These are phyloP conservation scores for Areca catechu DNA, from an alignment of 176 grass and related monocot genomes.

Conservation along the genomic window DNA sequence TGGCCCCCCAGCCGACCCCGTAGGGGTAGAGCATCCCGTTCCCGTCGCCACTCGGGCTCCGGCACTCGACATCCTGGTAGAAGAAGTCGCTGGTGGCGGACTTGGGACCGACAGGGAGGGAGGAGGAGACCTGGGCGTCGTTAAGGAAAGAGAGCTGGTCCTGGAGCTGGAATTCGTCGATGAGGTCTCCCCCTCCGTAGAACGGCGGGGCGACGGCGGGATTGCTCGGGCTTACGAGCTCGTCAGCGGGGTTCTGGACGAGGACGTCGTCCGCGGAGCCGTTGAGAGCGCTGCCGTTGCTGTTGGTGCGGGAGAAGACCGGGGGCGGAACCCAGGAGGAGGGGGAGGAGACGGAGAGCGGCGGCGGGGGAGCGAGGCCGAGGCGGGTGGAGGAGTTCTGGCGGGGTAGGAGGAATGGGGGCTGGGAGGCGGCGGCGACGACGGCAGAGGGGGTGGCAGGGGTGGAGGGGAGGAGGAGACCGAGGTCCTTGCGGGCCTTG, in stretches of 20 bases:
- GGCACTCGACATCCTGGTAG: conserved; percentile 34
- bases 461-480: conserved; percentile 27
- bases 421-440: not conserved
- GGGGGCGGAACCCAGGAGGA: conserved; percentile 49
- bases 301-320: conserved; percentile 53
- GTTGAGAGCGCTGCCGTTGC: conserved; percentile 23
- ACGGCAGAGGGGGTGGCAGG: conserved; percentile 42
- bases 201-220: conserved; percentile 27
- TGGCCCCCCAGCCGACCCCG: conserved; percentile 8
- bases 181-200: conserved; percentile 23
- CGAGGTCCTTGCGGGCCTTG: conserved; percentile 67
- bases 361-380: conserved; percentile 25
- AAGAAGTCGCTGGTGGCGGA: conserved; percentile 4
- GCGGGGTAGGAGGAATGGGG: conserved; percentile 40
- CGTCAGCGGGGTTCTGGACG: conserved; percentile 24
- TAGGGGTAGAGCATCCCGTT: conserved; percentile 28
- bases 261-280: conserved; percentile 31
- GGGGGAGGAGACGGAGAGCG: conserved; percentile 51
- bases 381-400: conserved; percentile 27
- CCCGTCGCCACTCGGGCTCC: conserved; percentile 24
- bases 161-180: conserved; percentile 64
- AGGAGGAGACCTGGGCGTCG: conserved; percentile 17
- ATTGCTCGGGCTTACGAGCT: conserved; percentile 39
- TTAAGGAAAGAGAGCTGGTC: conserved; percentile 72
- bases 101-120: conserved; percentile 4